Conservation (phyloP, 805 yeast genomes). For the Kuraishia floccosa region DNA sequence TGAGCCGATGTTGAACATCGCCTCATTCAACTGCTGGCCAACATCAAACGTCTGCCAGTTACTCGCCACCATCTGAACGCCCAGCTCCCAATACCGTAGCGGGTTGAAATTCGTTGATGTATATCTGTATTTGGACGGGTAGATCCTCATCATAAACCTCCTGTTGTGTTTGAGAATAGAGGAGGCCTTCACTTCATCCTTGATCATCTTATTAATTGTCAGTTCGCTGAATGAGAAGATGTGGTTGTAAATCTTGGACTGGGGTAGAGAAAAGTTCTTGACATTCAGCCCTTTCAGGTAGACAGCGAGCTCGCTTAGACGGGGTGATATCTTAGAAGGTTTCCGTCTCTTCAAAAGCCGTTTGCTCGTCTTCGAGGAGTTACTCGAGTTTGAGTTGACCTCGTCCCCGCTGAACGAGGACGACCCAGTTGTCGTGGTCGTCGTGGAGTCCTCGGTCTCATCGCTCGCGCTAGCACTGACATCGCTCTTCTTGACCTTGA, state of each 20-base stretch:
- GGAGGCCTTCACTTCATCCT: constrained; percentile 41
- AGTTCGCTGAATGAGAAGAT: constrained; percentile 84
- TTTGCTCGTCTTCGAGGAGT: constrained; percentile 7
- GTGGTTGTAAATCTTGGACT: constrained; percentile 70
- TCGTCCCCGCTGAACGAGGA: constrained; percentile 8
- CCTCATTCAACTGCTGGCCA: constrained; percentile 83
- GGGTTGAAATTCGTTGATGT: constrained; percentile 80
- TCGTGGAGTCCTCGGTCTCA: constrained; percentile 5
- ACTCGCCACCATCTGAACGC: constrained; percentile 91
- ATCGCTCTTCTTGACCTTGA: constrained; percentile 59
- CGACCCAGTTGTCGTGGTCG: constrained; percentile 17
- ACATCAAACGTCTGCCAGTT: constrained; percentile 92
- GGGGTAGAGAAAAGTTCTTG: constrained; percentile 75
- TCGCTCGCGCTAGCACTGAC: constrained; percentile 7
- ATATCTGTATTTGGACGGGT: constrained; percentile 73
- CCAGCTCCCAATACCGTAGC: constrained; percentile 66
- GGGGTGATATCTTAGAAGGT: constrained; percentile 20
- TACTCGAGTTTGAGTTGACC: constrained; percentile 12
- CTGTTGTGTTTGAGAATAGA: constrained; percentile 71
- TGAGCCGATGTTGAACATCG: constrained; percentile 55
- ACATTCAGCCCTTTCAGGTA: constrained; percentile 70
- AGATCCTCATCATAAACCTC: constrained; percentile 66
- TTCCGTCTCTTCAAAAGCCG: constrained; percentile 16
- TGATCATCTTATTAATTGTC: constrained; percentile 46
- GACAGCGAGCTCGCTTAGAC: constrained; percentile 52